These are phyloP conservation scores for Biscogniauxia marginata DNA, from an alignment of 2,329 filamentous ascomycete genomes.

Conservation along the genomic window DNA sequence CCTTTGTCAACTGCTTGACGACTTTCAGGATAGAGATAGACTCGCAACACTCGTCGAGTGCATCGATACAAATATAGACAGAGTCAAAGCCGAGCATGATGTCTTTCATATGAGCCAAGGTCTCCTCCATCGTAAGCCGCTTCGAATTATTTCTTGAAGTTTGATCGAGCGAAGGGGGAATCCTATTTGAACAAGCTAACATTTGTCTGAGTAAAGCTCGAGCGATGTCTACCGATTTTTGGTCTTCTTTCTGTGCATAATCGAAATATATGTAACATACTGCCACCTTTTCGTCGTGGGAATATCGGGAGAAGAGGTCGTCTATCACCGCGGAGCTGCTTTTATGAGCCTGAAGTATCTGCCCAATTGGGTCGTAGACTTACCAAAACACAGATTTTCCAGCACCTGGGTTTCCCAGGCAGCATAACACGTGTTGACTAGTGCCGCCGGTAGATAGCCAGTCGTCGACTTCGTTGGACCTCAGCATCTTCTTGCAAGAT, in stretches of 20 bases:
- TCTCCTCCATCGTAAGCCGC: not conserved
- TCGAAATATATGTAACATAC: not conserved
- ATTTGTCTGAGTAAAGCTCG: not conserved
- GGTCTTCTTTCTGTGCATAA: not conserved
- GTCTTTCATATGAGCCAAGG: not conserved
- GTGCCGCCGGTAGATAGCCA: not conserved
- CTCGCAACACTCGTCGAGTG: not conserved
- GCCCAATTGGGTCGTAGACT: not conserved
- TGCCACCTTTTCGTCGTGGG: not conserved
- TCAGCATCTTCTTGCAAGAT: not conserved
- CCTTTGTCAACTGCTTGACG: not conserved
- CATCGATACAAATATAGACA: not conserved
- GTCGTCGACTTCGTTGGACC: not conserved
- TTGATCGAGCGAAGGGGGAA: not conserved
- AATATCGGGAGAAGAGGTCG: not conserved
- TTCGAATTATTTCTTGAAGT: not conserved
- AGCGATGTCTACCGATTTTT: not conserved
- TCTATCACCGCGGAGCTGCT: not conserved
- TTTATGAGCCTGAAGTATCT: not conserved
- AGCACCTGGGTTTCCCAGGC: not conserved
- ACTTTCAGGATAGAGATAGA: not conserved
- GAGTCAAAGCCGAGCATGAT: not conserved
- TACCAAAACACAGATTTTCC: not conserved
- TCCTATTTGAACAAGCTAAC: not conserved
- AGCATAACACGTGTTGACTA: not conserved